Percentiles rank a stretch among this genome's conserved stretches.
Conservation (phyloP, 306 rosid species). For the Begonia loranthoides region DNA sequence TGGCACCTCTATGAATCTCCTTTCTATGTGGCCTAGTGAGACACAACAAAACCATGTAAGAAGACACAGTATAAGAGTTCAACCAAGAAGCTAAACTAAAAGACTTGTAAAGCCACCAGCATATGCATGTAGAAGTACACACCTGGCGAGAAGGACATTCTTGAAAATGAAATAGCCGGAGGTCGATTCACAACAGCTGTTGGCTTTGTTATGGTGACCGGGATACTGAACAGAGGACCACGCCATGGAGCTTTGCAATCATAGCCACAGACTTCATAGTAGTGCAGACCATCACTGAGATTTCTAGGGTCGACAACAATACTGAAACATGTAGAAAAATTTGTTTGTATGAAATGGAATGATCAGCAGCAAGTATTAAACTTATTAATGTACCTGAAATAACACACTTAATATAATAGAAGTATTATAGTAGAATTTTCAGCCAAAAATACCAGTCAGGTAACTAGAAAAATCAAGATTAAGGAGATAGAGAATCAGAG, state of each 20-base stretch:
- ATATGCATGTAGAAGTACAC: constrained; percentile 1
- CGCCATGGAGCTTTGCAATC: constrained; percentile 97
- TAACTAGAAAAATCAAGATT: too few species aligned
- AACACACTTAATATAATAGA: neutral
- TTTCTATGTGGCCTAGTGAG: constrained; percentile 74
- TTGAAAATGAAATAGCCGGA: constrained; percentile 49
- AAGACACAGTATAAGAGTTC: constrained; percentile 1
- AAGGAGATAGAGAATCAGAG: too few species aligned
- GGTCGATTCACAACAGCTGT: constrained; percentile 40
- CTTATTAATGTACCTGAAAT: constrained; percentile 2
- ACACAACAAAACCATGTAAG: constrained; percentile 11
- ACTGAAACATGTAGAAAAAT: constrained; percentile 27
- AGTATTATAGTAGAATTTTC: too few species aligned
- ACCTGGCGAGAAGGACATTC: constrained; percentile 83
- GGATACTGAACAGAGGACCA: constrained; percentile 94
- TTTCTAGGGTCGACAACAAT: constrained; percentile 71
- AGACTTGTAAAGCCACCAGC: neutral
- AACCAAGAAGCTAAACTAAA: constrained; percentile 11
- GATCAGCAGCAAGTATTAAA: neutral
- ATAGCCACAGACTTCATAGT: constrained; percentile 69
- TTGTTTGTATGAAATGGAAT: neutral
- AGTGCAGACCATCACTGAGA: constrained; percentile 80
- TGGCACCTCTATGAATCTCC: constrained; percentile 83
- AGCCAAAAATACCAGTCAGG: too few species aligned
- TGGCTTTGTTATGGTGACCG: constrained; percentile 81